Base-by-base conservation (phyloP, 768 basidiomycete genomes). In the Pleurotus platypus region DNA sequence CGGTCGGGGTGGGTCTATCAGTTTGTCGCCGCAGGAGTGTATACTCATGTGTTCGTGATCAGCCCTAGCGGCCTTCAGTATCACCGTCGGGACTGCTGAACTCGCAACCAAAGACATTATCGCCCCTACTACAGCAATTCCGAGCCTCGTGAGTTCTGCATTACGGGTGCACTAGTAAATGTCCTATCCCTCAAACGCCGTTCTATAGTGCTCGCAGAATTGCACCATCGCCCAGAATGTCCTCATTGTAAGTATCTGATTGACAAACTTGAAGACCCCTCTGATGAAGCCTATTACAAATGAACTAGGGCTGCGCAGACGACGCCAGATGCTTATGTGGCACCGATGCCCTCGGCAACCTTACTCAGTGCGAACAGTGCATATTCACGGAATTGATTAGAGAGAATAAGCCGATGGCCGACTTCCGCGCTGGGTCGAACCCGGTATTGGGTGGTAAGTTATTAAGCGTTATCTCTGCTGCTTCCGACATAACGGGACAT, bases 361-460 rank as follows among this genome's bases (percentile, higher is more conserved):
- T 91, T 56, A 69, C 75, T 1, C 49, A 63, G 35, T 88, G 88
- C 70, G 79, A 91, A 67, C 82, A 85, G 63, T 91, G 89, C 74
- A 79, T 87, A 77, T 84, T 87, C 64, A 66, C 69, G 42, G 71
- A 72, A 57, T 70, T 89, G 24, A 78, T 92, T 60, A 63, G 64
- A 7, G 69, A 70, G 37, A 85, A 85, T 64, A 65, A 74, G 56
- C 74, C 67, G 20, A 69, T 75, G 57, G 75, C 79, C 8, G 82
- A 87, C 66, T 70, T 74, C 49, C 74, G 76, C 13, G 81, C 80
- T 3, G 89, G 89, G 7, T 85, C 84, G n/a, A 76, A 77, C 49
- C 66, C 77, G 13, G 74, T 85, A n/a, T 69, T 90, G 42, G 67
- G 64, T 39, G 84, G 89, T 87, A 58, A 56, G 78, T 66, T 38